Evolutionary conservation across 73 alveolate genomes (phyloP).

Genomic region (Paramecium pentaurelia): DNA sequence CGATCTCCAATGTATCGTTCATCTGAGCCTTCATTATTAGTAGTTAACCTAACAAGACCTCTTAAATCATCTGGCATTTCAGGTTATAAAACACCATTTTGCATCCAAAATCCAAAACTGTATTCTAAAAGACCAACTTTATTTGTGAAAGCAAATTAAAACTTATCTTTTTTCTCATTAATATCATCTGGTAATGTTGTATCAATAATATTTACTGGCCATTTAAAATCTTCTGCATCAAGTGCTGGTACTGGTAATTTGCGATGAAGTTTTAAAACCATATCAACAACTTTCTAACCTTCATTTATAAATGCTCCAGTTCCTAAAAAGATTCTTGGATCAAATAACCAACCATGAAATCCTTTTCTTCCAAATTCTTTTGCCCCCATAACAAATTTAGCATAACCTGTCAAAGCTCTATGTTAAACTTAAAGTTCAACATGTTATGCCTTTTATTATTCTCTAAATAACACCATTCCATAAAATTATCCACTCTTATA

Average conservation of each 20-base stretch:
- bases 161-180: background rate
- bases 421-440: background rate
- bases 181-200: background rate
- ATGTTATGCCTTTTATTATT: background rate
- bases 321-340: background rate
- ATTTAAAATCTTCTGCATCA: background rate
- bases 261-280: conserved; percentile 3
- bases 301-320: background rate
- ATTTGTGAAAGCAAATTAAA: background rate
- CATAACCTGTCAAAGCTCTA: background rate
- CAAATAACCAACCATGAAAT: conserved; percentile 31
- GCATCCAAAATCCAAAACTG: conserved; percentile 16
- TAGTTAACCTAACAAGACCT: background rate
- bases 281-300: conserved; percentile 8
- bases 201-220: background rate
- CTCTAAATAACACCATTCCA: background rate
- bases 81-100: background rate
- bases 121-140: background rate
- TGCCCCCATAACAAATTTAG: conserved; percentile 27
- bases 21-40: background rate
- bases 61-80: conserved; percentile 7
- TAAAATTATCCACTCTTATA: background rate
- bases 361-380: background rate
- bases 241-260: conserved; percentile 23
- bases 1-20: conserved; percentile 15